Base-by-base conservation (phyloP, 495 filamentous ascomycete genomes). In the Penicillium ochrochloron region DNA sequence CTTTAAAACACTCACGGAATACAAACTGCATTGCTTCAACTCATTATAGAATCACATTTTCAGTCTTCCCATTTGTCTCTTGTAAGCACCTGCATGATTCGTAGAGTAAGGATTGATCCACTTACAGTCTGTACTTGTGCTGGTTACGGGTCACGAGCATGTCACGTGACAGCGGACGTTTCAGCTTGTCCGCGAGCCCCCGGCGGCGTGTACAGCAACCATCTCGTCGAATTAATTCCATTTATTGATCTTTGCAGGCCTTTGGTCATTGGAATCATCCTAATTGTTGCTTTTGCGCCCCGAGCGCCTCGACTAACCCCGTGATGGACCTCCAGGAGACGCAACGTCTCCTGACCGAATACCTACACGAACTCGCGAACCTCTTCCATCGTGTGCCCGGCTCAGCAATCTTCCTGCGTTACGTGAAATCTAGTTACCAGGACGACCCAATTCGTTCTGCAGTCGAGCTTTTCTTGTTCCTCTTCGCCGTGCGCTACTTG, bases 381-480 rank as follows among this genome's bases (percentile, higher is more conserved):
- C 78, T 88, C 56, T 97, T 99, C 76, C 92, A 97, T 63, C 90
- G 89, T 68, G 81, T 99, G 57, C 95, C 95, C 44, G 95, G 95
- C 50, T 97, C 93, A 21, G 90, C 95, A 23, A 97, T 99, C 66
- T 83, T 97, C 68, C 86, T 97, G 59, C 90, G 95, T 62, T 99
- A 99, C 72, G 90, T 99, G 66, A 91, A 91, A 74, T 95, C 92
- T 39, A 97, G 93, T 72, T 98, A 99, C 79, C 95, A 98, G 79
- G 90, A 99, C 76, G 95, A 99, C 62, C 95, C 95, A 14, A 85
- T 98, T 60, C 89, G 95, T 23, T 95, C 90, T 27, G 93, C 93
- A 1, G 91, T 99, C 66, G 95, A 99, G 75, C 81, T 99, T 41
- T 89, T 98, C 60, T 86, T 99, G 54, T 92, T 99, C 65, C 85